These are phyloP conservation scores for Penicillium robsamsonii DNA, from an alignment of 495 filamentous ascomycete genomes.

Conservation along the genomic window DNA sequence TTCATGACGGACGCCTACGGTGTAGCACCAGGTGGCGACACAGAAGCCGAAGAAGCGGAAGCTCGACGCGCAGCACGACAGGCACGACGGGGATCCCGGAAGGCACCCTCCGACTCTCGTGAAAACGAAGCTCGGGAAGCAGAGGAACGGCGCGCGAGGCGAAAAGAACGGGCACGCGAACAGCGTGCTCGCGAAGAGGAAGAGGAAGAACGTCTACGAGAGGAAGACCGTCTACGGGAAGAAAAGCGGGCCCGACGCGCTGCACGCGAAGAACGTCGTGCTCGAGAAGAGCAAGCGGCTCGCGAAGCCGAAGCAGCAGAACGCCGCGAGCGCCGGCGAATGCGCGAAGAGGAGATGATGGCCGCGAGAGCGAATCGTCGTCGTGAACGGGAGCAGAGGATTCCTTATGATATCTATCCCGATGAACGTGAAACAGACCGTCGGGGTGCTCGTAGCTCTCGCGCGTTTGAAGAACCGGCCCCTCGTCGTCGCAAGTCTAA, in stretches of 20 bases:
- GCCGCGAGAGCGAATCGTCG: constrained; percentile 35
- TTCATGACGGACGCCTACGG: constrained; percentile 41
- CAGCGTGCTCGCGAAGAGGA: constrained; percentile 47
- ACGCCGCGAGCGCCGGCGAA: constrained; percentile 40
- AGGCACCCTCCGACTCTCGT: constrained; percentile 35
- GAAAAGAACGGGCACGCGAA: constrained; percentile 41
- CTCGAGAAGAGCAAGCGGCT: constrained; percentile 48
- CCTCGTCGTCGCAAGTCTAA: constrained; percentile 35
- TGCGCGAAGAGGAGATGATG: constrained; percentile 40
- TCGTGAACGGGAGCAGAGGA: constrained; percentile 34
- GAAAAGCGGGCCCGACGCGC: constrained; percentile 46
- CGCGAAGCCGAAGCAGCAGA: constrained; percentile 44
- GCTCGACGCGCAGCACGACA: constrained; percentile 50
- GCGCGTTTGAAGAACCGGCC: constrained; percentile 32
- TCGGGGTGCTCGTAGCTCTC: constrained; percentile 17
- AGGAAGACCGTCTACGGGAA: constrained; percentile 46
- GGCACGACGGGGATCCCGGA: constrained; percentile 38
- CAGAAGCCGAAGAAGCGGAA: constrained; percentile 53
- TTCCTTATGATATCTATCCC: constrained; percentile 16
- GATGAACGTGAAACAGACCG: constrained; percentile 26
- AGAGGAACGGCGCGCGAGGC: constrained; percentile 44
- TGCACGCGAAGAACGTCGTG: constrained; percentile 49
- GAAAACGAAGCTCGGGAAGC: constrained; percentile 37
- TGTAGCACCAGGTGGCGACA: constrained; percentile 31
- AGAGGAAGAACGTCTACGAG: constrained; percentile 46